Base-by-base conservation (phyloP, 768 basidiomycete species). In the Dentipellis fragilis region DNA sequence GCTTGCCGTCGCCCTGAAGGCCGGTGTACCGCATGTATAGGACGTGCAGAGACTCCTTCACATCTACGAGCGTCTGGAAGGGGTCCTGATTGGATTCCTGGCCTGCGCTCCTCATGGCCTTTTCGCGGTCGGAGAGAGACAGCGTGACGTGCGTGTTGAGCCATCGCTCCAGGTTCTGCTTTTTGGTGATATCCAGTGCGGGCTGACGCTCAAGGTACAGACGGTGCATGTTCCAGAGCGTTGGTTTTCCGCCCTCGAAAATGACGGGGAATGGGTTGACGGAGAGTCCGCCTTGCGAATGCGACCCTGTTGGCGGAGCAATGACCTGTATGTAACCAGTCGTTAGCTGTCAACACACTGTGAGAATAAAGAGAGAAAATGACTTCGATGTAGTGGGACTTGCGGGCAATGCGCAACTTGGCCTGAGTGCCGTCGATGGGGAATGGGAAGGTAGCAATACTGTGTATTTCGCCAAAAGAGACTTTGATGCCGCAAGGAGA, bases 391-490 rank as follows among this genome's bases (percentile, higher is more conserved):
- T 78, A 84, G 35, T 64, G 71, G 1, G 80, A 83, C 59, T 78
- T 80, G 38, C 81, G 72, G 9, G 82, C 81, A 37, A 83, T 61
- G 6, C 79, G 73, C 12, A 75, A 61, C 59, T 71, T 79, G 2
- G 64, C 52, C n/a, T 68, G 65, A n/a, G 61, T 58, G 4, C 69
- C 68, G 37, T 73, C 62, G 11, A 82, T 65, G 5, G 78, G 77
- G 50, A 76, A 73, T 0, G 79, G 79, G 48, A 72, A 80, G 1
- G 51, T 9, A 5, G 80, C 57, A 22, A 53, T 51, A 51, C 71
- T 61, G 4, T 54, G 29, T 52, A 66, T 62, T 1, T 50, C 49
- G 3, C 64, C 65, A 56, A 75, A 60, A 5, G 60, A 57, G 10
- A 74, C 63, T 9, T 61, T 56, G 58, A 77, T 67, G 6, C 60